phyloP scores from a whole-genome alignment of 2,329 filamentous ascomycete genomes.

The Paraphoma sp. region DNA sequence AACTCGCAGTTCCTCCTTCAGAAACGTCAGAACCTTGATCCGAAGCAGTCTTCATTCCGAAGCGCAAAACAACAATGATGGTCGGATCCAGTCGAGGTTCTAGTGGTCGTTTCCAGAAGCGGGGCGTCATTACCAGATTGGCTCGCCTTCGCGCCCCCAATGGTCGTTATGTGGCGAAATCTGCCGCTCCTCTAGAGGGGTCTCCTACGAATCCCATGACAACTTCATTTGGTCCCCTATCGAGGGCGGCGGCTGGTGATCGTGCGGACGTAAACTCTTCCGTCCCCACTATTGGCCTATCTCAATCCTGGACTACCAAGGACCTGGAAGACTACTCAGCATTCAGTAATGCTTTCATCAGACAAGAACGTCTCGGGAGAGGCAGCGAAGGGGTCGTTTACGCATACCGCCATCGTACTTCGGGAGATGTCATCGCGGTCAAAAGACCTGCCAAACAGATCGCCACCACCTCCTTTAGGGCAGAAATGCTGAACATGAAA shows the following conservation, averaged over 20 bases:
- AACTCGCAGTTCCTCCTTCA: too few relatives aligned
- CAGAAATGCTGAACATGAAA: slow-evolving; percentile 5
- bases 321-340: not conserved
- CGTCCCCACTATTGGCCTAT: too few relatives aligned
- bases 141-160: not conserved
- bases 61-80: too few relatives aligned
- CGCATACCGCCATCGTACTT: not conserved
- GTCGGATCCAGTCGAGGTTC: not conserved
- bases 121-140: not conserved
- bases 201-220: too few relatives aligned
- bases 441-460: not conserved
- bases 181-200: too few relatives aligned
- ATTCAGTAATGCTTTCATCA: not conserved
- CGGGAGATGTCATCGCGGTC: not conserved
- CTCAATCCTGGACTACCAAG: not conserved
- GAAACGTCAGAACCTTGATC: too few relatives aligned
- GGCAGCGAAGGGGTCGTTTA: slow-evolving; percentile 17
- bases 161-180: not conserved
- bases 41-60: too few relatives aligned
- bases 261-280: not conserved
- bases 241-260: too few relatives aligned
- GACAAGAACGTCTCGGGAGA: slow-evolving; percentile 3
- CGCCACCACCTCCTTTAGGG: not conserved
- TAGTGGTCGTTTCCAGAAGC: not conserved
- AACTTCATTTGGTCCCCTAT: too few relatives aligned